Conservation (phyloP, 179 eudicot species). For the Actinidia chinensis region DNA sequence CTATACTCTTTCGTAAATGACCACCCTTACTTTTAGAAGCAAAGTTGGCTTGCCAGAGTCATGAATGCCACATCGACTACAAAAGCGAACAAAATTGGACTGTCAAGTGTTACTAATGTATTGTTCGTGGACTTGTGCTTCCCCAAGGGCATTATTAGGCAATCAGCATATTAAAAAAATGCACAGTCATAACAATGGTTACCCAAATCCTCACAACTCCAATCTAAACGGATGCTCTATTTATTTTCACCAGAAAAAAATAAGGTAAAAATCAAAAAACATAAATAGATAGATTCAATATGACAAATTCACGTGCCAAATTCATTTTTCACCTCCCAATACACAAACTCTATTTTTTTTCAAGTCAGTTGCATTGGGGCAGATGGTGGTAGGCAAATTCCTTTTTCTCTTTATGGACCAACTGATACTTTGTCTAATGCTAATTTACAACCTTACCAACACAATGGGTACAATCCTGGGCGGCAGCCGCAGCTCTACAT, state of each 20-base stretch:
- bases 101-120: neutral
- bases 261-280: neutral
- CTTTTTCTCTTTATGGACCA: neutral
- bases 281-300: neutral
- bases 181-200: neutral
- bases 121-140: neutral
- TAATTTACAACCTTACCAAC: neutral
- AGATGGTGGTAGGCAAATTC: neutral
- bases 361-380: neutral
- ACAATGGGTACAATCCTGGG: neutral
- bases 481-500: too few relatives aligned
- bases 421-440: constrained; percentile 7
- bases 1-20: too few relatives aligned
- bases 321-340: neutral
- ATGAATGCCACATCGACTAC: neutral
- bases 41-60: constrained; percentile 4
- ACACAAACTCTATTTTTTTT: neutral
- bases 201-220: neutral
- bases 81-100: neutral
- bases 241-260: neutral
- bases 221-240: neutral
- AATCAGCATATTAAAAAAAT: neutral
- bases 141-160: neutral
- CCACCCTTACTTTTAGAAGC: too few relatives aligned
- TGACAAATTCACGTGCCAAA: neutral